Evolutionary conservation across 1,284 basidiomycete genomes (phyloP).

Genomic region (Veloporphyrellus conicus): DNA sequence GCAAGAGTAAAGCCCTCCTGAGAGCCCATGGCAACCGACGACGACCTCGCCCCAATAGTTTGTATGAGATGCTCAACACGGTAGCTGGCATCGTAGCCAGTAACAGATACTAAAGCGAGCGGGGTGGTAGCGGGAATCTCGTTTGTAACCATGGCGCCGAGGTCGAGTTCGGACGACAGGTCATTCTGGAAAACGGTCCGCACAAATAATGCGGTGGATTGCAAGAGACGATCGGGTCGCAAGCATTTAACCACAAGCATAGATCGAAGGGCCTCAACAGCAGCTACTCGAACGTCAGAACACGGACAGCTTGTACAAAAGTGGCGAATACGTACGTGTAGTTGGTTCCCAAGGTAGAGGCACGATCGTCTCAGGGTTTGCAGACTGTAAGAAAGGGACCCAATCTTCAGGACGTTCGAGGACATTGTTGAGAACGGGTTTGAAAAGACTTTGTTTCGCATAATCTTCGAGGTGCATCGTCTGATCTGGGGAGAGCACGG

Average conservation of each 20-base stretch:
- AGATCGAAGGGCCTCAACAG: constrained; percentile 68
- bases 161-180: constrained; percentile 72
- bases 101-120: constrained; percentile 86
- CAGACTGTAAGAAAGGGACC: constrained; percentile 69
- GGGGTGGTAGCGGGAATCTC: constrained; percentile 81
- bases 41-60: constrained; percentile 68
- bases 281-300: constrained; percentile 45
- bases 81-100: constrained; percentile 96
- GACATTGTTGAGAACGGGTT: constrained; percentile 70
- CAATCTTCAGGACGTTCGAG: constrained; percentile 66
- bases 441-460: constrained; percentile 71
- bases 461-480: constrained; percentile 62
- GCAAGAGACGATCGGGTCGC: constrained; percentile 83
- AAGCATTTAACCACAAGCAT: constrained; percentile 84
- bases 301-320: not conserved
- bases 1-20: constrained; percentile 93
- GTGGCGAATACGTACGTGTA: constrained; percentile 52
- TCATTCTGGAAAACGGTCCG: constrained; percentile 74
- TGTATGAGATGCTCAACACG: constrained; percentile 87
- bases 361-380: constrained; percentile 67
- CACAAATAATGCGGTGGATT: constrained; percentile 76
- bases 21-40: constrained; percentile 96
- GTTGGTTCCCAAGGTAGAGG: constrained; percentile 75
- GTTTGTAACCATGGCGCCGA: constrained; percentile 70
- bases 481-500: constrained; percentile 65